These are phyloP conservation scores for Candida nonsorbophila DNA, from an alignment of 805 yeast genomes.

Conservation along the genomic window DNA sequence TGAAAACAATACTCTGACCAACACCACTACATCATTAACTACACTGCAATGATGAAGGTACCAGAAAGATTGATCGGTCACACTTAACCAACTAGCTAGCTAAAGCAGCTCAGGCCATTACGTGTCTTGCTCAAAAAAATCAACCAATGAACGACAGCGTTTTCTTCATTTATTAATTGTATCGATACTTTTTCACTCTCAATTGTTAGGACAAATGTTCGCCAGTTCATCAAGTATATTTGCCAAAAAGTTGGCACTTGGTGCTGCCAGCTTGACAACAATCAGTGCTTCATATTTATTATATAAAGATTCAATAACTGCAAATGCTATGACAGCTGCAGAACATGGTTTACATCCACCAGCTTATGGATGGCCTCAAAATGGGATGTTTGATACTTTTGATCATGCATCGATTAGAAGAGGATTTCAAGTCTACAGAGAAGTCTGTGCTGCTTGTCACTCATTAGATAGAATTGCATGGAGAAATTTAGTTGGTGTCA, in stretches of 20 bases:
- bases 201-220: constrained; percentile 9
- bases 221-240: constrained; percentile 12
- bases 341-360: constrained; percentile 99
- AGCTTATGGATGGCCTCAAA: constrained; percentile 87
- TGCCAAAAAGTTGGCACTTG: constrained; percentile 50
- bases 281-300: constrained; percentile 74
- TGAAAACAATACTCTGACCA: too few relatives aligned
- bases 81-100: neutral
- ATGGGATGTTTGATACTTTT: constrained; percentile 83
- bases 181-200: constrained; percentile 3
- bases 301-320: constrained; percentile 80
- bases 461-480: constrained; percentile 95
- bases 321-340: constrained; percentile 96
- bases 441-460: constrained; percentile 99
- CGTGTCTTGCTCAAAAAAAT: constrained; percentile 3
- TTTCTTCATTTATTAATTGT: constrained; percentile 12
- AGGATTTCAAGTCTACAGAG: constrained; percentile 98
- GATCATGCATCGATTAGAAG: constrained; percentile 97
- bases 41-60: too few relatives aligned
- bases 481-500: constrained; percentile 97
- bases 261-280: constrained; percentile 70
- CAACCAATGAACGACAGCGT: constrained; percentile 17
- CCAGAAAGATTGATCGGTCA: too few relatives aligned
- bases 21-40: too few relatives aligned
- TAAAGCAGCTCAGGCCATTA: neutral